phyloP scores from a whole-genome alignment of 2,329 filamentous ascomycete species.

The Ilyonectria mors-panacis region DNA sequence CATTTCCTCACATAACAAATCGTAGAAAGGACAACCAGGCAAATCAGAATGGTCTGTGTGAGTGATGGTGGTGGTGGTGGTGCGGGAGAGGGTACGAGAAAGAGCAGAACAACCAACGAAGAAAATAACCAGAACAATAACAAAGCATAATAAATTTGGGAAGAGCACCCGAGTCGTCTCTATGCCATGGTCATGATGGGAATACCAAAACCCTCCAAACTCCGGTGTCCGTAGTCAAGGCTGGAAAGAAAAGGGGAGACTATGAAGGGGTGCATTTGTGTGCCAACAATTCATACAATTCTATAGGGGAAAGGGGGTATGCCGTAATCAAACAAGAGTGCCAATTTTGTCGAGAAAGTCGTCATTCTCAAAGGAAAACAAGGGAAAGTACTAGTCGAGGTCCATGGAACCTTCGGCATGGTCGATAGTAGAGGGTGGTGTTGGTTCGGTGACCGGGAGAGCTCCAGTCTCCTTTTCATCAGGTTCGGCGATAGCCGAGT shows the following conservation, averaged over 20 bases:
- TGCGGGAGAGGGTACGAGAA: not conserved
- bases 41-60: not conserved
- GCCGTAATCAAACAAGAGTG: conserved; percentile 36
- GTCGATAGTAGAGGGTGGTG: conserved; percentile 58
- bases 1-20: not conserved
- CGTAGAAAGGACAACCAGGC: not conserved
- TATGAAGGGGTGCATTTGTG: conserved; percentile 1
- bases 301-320: conserved; percentile 37
- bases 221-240: conserved; percentile 40
- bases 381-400: conserved; percentile 51
- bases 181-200: conserved; percentile 45
- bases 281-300: conserved; percentile 37
- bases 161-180: conserved; percentile 43
- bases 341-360: conserved; percentile 35
- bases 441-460: conserved; percentile 55
- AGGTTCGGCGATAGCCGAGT: conserved; percentile 49
- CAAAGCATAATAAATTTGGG: conserved; percentile 14
- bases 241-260: conserved; percentile 24
- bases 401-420: conserved; percentile 58
- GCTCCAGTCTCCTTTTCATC: conserved; percentile 51
- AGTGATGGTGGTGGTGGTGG: not conserved
- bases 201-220: conserved; percentile 44
- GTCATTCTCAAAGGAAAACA: conserved; percentile 21
- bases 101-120: conserved; percentile 11
- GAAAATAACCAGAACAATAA: conserved; percentile 25